phyloP scores from a whole-genome alignment of 306 rosid species.

The Cyamopsis tetragonoloba region DNA sequence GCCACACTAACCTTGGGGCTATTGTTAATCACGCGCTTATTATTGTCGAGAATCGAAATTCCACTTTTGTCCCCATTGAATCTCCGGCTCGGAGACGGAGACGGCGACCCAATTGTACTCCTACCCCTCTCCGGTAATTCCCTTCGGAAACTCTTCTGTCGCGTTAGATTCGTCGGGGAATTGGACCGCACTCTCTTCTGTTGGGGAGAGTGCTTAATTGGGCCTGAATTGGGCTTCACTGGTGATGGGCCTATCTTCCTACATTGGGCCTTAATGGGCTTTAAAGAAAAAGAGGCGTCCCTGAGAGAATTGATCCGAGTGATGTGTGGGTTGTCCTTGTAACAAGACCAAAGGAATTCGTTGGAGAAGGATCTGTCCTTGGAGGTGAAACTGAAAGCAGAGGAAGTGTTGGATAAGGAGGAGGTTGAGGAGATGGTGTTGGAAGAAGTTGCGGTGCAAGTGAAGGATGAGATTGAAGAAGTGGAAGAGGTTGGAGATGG shows the following conservation, averaged over 20 bases:
- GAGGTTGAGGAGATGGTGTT: slow-evolving; percentile 45
- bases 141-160: slow-evolving; percentile 78
- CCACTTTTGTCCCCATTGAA: slow-evolving; percentile 33
- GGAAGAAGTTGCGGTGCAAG: slow-evolving; percentile 36
- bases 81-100: slow-evolving; percentile 70
- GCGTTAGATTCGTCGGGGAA: slow-evolving; percentile 44
- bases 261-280: slow-evolving; percentile 2
- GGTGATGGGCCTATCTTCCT: slow-evolving; percentile 8
- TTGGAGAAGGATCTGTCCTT: slow-evolving; percentile 69
- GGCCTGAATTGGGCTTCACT: background rate
- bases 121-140: slow-evolving; percentile 23
- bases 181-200: slow-evolving; percentile 62
- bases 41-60: background rate
- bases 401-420: slow-evolving; percentile 37
- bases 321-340: slow-evolving; percentile 68
- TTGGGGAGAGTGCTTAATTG: background rate
- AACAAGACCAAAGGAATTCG: slow-evolving; percentile 58
- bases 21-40: slow-evolving; percentile 9
- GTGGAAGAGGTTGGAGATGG: slow-evolving; percentile 56
- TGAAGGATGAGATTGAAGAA: slow-evolving; percentile 48
- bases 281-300: slow-evolving; percentile 24
- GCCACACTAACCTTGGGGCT: slow-evolving; percentile 18
- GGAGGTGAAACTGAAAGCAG: slow-evolving; percentile 36
- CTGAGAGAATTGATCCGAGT: slow-evolving; percentile 56
- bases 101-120: slow-evolving; percentile 48